phyloP scores from a whole-genome alignment of 2,329 filamentous ascomycete species.

The Byssochlamys sp. region DNA sequence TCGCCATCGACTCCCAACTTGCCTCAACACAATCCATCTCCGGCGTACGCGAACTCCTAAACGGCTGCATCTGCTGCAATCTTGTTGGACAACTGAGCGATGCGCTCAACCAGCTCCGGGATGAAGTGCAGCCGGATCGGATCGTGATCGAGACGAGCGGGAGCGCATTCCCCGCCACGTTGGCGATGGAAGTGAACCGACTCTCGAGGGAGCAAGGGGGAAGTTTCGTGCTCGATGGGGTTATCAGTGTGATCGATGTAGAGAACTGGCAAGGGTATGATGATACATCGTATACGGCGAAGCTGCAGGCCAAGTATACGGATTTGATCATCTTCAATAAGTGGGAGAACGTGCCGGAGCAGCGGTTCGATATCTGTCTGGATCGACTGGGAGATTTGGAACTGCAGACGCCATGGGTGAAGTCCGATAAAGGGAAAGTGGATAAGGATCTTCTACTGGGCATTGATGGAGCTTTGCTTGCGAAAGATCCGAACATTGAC shows the following conservation, averaged over 20 bases:
- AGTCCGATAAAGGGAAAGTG: conserved; percentile 72
- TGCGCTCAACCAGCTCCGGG: conserved; percentile 65
- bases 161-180: conserved; percentile 74
- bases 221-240: conserved; percentile 69
- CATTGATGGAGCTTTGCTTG: conserved; percentile 65
- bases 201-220: conserved; percentile 53
- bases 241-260: conserved; percentile 81
- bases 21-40: conserved; percentile 73
- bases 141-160: conserved; percentile 92
- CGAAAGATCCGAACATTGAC: conserved; percentile 18
- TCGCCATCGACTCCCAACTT: conserved; percentile 87
- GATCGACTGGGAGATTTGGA: conserved; percentile 74
- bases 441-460: conserved; percentile 73
- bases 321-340: conserved; percentile 89
- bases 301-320: conserved; percentile 78
- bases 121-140: conserved; percentile 57
- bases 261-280: conserved; percentile 94
- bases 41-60: conserved; percentile 83
- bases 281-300: conserved; percentile 79
- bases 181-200: conserved; percentile 83
- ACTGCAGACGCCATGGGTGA: conserved; percentile 71
- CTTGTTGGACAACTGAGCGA: conserved; percentile 81
- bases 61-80: conserved; percentile 98
- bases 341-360: conserved; percentile 69
- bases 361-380: conserved; percentile 64